A percentile compares a stretch with the other conserved stretches of the same genome.
Evolutionary conservation across 768 basidiomycete species (phyloP).

Genomic region (Agaricus blazei): DNA sequence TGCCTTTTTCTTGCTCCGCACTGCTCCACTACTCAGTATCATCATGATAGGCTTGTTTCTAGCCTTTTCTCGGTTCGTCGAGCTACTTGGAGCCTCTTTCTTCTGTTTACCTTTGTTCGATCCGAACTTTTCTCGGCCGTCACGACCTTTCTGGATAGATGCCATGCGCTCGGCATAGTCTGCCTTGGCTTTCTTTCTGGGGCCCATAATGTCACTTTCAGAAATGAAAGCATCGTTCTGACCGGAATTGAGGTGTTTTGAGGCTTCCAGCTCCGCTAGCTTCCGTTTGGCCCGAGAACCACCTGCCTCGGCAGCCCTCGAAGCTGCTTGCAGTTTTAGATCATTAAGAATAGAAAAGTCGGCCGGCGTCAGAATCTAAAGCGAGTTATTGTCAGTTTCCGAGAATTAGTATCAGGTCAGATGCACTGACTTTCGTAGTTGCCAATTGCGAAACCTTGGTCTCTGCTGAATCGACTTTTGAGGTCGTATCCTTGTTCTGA

Average conservation of each 20-base stretch:
- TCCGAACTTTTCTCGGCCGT: slow-evolving; percentile 92
- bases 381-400: not conserved
- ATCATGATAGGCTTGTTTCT: slow-evolving; percentile 96
- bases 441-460: slow-evolving; percentile 60
- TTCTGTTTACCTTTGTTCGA: slow-evolving; percentile 90
- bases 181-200: slow-evolving; percentile 88
- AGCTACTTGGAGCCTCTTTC: slow-evolving; percentile 75
- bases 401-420: not conserved
- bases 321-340: slow-evolving; percentile 75
- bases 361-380: slow-evolving; percentile 91
- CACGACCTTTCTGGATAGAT: slow-evolving; percentile 86
- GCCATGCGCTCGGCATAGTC: slow-evolving; percentile 94
- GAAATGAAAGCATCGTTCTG: slow-evolving; percentile 63
- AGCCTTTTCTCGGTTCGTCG: slow-evolving; percentile 89
- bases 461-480: slow-evolving; percentile 19
- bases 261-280: slow-evolving; percentile 72
- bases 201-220: slow-evolving; percentile 89
- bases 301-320: slow-evolving; percentile 64
- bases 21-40: slow-evolving; percentile 72
- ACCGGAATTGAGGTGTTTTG: slow-evolving; percentile 35
- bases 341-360: slow-evolving; percentile 93
- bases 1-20: slow-evolving; percentile 80
- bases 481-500: slow-evolving; percentile 33
- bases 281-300: slow-evolving; percentile 85
- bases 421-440: slow-evolving; percentile 62